phyloP scores from a whole-genome alignment of 768 basidiomycete genomes.

The Tricholoma bakamatsutake region DNA sequence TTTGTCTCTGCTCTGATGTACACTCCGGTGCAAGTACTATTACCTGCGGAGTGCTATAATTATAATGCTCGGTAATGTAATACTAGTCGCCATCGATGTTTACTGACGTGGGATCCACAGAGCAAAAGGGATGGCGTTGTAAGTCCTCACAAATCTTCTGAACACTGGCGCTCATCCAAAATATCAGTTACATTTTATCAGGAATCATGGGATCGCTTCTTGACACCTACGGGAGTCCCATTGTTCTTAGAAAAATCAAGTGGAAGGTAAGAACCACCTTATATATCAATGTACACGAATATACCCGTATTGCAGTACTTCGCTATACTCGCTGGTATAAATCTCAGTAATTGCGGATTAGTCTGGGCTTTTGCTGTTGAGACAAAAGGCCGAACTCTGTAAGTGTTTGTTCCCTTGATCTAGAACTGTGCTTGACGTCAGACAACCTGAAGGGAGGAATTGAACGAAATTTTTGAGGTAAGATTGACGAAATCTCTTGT shows the following conservation, averaged over 20 bases:
- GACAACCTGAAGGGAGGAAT: constrained; percentile 27
- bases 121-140: constrained; percentile 59
- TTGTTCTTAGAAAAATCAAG: constrained; percentile 27
- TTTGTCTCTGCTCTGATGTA: constrained; percentile 50
- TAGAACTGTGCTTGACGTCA: background rate
- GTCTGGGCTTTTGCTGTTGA: constrained; percentile 37
- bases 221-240: constrained; percentile 45
- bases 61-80: constrained; percentile 41
- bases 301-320: constrained; percentile 21
- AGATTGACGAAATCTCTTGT: background rate
- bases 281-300: background rate
- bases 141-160: constrained; percentile 12
- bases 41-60: constrained; percentile 49
- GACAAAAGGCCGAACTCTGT: constrained; percentile 38
- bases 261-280: constrained; percentile 25
- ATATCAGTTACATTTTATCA: constrained; percentile 32
- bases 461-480: constrained; percentile 37
- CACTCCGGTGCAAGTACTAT: constrained; percentile 54
- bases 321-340: constrained; percentile 35
- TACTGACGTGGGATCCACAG: constrained; percentile 15
- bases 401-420: constrained; percentile 7
- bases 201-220: constrained; percentile 41
- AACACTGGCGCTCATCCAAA: background rate
- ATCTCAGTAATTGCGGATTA: constrained; percentile 31
- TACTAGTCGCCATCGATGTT: background rate